Base-by-base conservation (phyloP, 2,329 filamentous ascomycete genomes). In the Acrocalymma vagum region DNA sequence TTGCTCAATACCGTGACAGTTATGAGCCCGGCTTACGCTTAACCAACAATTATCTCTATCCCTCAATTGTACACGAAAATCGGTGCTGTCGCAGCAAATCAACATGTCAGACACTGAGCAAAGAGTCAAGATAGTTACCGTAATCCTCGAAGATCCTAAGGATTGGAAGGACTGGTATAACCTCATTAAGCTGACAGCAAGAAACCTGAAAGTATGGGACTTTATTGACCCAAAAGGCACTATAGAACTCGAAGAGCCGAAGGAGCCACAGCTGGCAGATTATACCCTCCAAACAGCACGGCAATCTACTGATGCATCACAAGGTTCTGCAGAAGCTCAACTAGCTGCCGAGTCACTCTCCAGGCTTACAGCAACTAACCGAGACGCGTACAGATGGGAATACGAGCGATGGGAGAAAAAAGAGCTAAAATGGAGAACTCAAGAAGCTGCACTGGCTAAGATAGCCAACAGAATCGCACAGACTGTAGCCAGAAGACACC, bases 101-200 rank as follows among this genome's bases (percentile, higher is more conserved):
- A 18, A 32, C 24, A 17, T 32, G 30, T 22, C 18, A 32, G 30
- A 17, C 30, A 14, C 31, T 38, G 31, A 22, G 31, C 20, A 27
- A 27, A 30, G 20, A 38, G 24, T 38, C 18, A 38, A 28, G 28
- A 38, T 38, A 22, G 35, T 28, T 38, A 38, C 37, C 17, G 37
- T 40, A 6, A 40, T 40, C 29, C 37, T 40, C 15, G 23, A 40
- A 24, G 33, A 40, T 29, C 37, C 37, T 33, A 17, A 8, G 23
- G 32, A 35, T 23, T 35, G 32, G 32, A 23, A 28, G 11, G 26
- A 38, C 20, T 38, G 34, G 34, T 17, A 29, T 17, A 21, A 29
- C 18, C 24, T 38, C 10, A 24, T 16, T 20, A 28, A 29, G 24
- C 24, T 29, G 29, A 38, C 18, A n/a, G 34, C 34, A n/a, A n/a